Base-by-base conservation (phyloP, 2,329 filamentous ascomycete genomes). In the Fusarium lyarnte region DNA sequence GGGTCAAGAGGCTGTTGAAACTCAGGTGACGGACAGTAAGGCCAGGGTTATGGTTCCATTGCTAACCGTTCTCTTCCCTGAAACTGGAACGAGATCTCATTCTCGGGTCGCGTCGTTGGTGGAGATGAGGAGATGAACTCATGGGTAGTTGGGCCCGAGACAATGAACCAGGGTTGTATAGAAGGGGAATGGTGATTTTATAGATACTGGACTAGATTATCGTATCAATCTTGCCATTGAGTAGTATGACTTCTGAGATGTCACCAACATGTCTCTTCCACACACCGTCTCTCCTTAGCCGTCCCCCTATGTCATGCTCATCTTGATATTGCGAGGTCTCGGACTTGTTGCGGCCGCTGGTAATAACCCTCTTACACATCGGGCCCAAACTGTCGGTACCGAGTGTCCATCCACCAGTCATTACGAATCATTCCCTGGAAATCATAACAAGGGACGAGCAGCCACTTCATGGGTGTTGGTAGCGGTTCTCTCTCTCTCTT, bases 331-430 rank as follows among this genome's bases (percentile, higher is more conserved):
- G 58, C n/a, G 65, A 66, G 69, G 57, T 57, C 54, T 67, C 58
- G 35, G 42, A 42, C 69, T 52, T 60, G 58, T 69, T 72, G 72
- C 68, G 70, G 65, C 63, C 69, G 68, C 61, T 53, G 66, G 49
- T 43, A 55, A 52, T 45, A 54, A 72, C 62, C 62, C 64, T 77
- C 69, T 70, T 66, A 61, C 70, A 76, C 77, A 75, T 74, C 69
- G 70, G 71, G 74, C 65, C 76, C 73, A 68, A 62, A 43, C 58
- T 66, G 63, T 68, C 72, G 74, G 72, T 74, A 77, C 58, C 75
- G 65, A 76, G 72, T 45, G 49, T 64, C 51, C 58, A 60, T 70
- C 55, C 58, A 55, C 62, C 69, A 74, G 63, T 58, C 55, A 62
- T 60, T 70, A 63, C 58, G 58, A 68, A 60, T 61, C 63, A 62